Base-by-base conservation (phyloP, 768 basidiomycete species). In the Phanerodontia chrysosporium region DNA sequence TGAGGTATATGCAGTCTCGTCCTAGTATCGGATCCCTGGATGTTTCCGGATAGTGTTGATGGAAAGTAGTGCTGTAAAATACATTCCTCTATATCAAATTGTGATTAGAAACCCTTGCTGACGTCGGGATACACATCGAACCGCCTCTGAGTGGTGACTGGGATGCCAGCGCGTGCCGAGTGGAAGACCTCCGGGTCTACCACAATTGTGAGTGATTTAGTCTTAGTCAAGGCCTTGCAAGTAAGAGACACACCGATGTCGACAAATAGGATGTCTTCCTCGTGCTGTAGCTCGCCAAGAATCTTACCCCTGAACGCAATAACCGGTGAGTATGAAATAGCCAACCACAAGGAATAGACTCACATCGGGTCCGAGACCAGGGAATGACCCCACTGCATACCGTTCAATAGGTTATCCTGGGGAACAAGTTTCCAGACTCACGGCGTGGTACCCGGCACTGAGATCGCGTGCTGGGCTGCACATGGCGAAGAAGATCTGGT, bases 401-500 rank as follows among this genome's bases (percentile, higher is more conserved):
- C 9, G 2, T 21, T 35, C 10, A 24, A 18, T 35, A 29, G 24
- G 44, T 28, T 24, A 45, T 30, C 3, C 21, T 44, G 29, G 44
- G 32, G 10, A 60, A 29, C 24, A 44, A 48, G 12, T 18, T 32
- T 28, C 13, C 16, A 12, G 3, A 75, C 87, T 64, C 64, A 92
- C 90, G 58, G 96, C 94, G 68, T 97, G 93, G 72, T 98, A 98
- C 16, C 80, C 80, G 21, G 92, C 90, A 10, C 74, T 83, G 64
- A 88, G 67, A 64, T 96, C 88, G 24, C 95, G 83, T 2, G 97
- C 96, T 29, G 95, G 95, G 58, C 94, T 97, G 69, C 94, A 96
- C 93, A 95, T 96, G 1, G 90, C 82, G 62, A 98, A 84, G 75
- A 83, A 99, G n/a, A 98, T 83, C 73, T 98, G 95, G 67, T 98